Evolutionary conservation across 75 land plant genomes (phyloP), one percentile per base, ranked within the genome.

Genomic region (Picea glauca): DNA sequence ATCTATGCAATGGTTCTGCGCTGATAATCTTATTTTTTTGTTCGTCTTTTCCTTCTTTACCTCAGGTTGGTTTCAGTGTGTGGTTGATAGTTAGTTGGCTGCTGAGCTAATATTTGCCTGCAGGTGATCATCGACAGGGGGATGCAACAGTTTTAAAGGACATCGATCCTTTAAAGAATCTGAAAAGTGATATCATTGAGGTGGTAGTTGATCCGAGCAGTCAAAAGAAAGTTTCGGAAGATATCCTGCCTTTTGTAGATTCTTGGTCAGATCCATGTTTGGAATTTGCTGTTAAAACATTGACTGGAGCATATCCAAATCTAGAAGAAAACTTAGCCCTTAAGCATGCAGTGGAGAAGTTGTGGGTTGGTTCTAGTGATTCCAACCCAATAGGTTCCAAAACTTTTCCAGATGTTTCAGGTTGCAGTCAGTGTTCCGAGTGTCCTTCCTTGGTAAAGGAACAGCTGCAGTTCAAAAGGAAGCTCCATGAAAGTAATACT

Each of bases 111-210:
- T 70, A 35, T n/a, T 38, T 70, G 54, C 54, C 23, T 70, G 73
- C 73, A 70, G 73, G 35, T 70, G 73, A 70, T 70, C 73, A 70
- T 70, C 54, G 20, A 70, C 73, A 70, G 73, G 73, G 46, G 73
- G 50, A n/a, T 35, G 20, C 73, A 70, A 43, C 46, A 38, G 26
- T n/a, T 46, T 38, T 70, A 20, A 66, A 70, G 54, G 54, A 70
- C 50, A 40, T 3, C 3, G 8, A 18, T 70, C 50, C 40, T 17
- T 70, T 46, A 43, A 9, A 54, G 8, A 70, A 23, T 18, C 21
- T 70, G 33, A 38, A 43, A 70, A 70, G 50, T 35, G 35, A 70
- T 70, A 40, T 40, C 50, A 70, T 43, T 38, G 5, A 38, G 73
- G 33, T 35, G n/a, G 23, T 33, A 38, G 43, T 1, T 70, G 11